Base-by-base conservation (phyloP, 768 basidiomycete genomes). In the Hortiboletus flavorubellus region DNA sequence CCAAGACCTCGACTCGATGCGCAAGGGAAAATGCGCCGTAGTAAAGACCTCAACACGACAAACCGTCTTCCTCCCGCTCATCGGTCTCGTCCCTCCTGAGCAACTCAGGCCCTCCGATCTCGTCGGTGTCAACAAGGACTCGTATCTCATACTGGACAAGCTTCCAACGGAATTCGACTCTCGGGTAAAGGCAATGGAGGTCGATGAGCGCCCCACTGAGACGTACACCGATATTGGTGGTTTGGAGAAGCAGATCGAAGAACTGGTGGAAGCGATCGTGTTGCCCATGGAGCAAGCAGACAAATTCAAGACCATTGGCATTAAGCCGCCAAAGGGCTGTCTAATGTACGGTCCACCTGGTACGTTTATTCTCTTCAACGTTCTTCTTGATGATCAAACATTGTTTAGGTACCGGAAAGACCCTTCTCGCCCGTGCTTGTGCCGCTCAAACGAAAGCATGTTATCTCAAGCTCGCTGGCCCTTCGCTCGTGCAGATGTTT, bases 291-390 rank as follows among this genome's bases (percentile, higher is more conserved):
- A 98, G 68, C 93, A 99, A 70, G 89, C 93, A 11, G 97, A 98
- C 52, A 94, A 93, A 71, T 99, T 99, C 80, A 98, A 98, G 78
- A 93, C 87, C 1, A 73, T 99, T n/a, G 97, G 97, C 34, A 98
- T 99, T 67, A 91, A 86, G 59, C 93, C 97, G 29, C 97, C 97
- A 8, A 99, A 99, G 74, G 97, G 97, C 33, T 95, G 91, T 65
- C 73, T 99, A 56, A 99, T 99, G 97, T 98, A 98, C 66, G 97
- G 97, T 8, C 94, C 97, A 56, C 97, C 97, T 64, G 95, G 94
- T 91, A 59, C 48, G 74, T 61, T 11, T 6, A 11, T 35, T n/a
- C 10, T 14, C 15, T 43, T n/a, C 21, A 0, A 14, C 8, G 26
- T 40, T 37, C n/a, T 16, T 46, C 35, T 37, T 21, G 40, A 11